A percentile compares a stretch with the other conserved stretches of the same genome.
Conservation (phyloP, 495 filamentous ascomycete genomes). For the Poronia punctata region DNA sequence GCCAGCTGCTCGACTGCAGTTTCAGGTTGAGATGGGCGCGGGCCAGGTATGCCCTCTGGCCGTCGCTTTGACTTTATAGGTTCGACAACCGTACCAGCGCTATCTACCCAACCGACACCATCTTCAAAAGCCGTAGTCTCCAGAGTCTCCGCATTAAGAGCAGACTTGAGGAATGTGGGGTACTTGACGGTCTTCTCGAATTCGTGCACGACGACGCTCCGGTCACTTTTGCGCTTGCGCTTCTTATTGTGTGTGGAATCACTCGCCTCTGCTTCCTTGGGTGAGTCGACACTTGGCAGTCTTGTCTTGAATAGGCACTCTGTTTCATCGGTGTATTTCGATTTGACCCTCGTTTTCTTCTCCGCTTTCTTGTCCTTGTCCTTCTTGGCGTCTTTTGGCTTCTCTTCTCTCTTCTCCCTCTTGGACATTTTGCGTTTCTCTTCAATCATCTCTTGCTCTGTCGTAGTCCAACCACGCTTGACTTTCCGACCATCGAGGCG, state of each 20-base stretch:
- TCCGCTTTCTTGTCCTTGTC: slow-evolving; percentile 50
- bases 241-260: slow-evolving; percentile 47
- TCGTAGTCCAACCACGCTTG: slow-evolving; percentile 84
- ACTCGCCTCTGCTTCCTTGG: slow-evolving; percentile 37
- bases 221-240: slow-evolving; percentile 41
- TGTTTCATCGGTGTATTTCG: slow-evolving; percentile 68
- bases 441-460: slow-evolving; percentile 46
- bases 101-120: slow-evolving; percentile 84
- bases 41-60: slow-evolving; percentile 8
- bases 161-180: slow-evolving; percentile 63
- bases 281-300: slow-evolving; percentile 43
- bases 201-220: slow-evolving; percentile 65
- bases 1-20: slow-evolving; percentile 12
- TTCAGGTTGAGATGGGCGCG: slow-evolving; percentile 10
- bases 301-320: slow-evolving; percentile 81
- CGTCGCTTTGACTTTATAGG: slow-evolving; percentile 28
- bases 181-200: slow-evolving; percentile 73
- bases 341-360: slow-evolving; percentile 49
- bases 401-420: slow-evolving; percentile 33
- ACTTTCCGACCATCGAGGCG: slow-evolving; percentile 71
- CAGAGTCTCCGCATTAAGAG: slow-evolving; percentile 21
- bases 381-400: slow-evolving; percentile 28
- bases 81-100: slow-evolving; percentile 68
- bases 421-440: slow-evolving; percentile 37
- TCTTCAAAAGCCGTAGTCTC: slow-evolving; percentile 54